Base-by-base conservation (phyloP, 495 filamentous ascomycete species). In the Pseudomonodictys pantanalensis region DNA sequence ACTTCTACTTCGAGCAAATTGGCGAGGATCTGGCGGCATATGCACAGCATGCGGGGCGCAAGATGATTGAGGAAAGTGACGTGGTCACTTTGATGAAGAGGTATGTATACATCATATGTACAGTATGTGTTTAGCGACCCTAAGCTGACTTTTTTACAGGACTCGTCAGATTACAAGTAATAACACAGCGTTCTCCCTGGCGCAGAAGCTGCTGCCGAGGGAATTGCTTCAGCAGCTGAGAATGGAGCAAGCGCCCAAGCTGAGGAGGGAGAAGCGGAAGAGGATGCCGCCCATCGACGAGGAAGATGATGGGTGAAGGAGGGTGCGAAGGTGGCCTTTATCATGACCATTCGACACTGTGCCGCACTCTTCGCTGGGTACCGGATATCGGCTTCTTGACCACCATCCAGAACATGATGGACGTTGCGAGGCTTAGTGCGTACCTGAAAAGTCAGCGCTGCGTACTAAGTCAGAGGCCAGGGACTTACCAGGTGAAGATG, bases 321-420 rank as follows among this genome's bases (percentile, higher is more conserved):
- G 28, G 33, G n/a, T 43, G 7, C n/a, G 8, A 9, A 17, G 2
- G 26, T 47, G 10, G 9, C 33, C 15, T 43, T 29, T 9, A 3
- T 41, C 23, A 63, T 45, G 77, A 89, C 91, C 91, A 95, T 50
- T 88, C 82, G 68, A 80, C 87, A 71, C 86, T 95, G 67, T 90
- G 84, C 53, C 89, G 85, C 52, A 96, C 85, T 52, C 88, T 81
- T 41, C 86, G 82, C 38, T 86, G 68, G 32, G 87, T 80, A 67
- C 89, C 86, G 29, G 85, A 82, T 3, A 91, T 82, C 24, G 90
- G 86, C 72, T 91, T 95, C 60, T 84, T 86, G 38, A 96, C 80
- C 44, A 98, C 82, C 86, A 96, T 88, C 79, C 86, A 95, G 65
- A 98, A 78, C 93, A 98, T 98, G 61, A 97, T 79, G 2, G 90